phyloP scores from a whole-genome alignment of 345 rosid genomes.

The Pistacia integerrima region DNA sequence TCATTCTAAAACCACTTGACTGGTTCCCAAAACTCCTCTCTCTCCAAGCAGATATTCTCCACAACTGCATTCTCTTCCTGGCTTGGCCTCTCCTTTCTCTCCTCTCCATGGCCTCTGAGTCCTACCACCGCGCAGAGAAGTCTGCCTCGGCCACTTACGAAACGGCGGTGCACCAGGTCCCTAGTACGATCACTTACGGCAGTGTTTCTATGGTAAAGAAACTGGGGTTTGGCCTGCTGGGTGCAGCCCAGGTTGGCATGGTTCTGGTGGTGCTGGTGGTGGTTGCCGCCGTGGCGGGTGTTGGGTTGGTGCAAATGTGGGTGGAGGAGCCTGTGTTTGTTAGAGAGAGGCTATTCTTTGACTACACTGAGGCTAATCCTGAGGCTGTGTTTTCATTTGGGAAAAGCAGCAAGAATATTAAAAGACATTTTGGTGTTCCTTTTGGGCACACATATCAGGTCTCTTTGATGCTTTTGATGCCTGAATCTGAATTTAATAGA shows the following conservation, averaged over 20 bases:
- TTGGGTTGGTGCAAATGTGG: conserved; percentile 55
- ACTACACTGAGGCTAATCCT: conserved; percentile 64
- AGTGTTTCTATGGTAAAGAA: conserved; percentile 31
- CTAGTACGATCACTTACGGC: conserved; percentile 26
- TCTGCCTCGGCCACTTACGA: conserved; percentile 29
- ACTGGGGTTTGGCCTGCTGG: conserved; percentile 56
- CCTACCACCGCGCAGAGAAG: conserved; percentile 58
- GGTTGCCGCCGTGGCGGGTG: conserved; percentile 50
- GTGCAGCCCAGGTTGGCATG: conserved; percentile 54
- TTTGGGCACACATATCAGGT: conserved; percentile 61
- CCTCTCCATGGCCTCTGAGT: conserved; percentile 39
- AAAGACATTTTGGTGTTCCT: conserved; percentile 42
- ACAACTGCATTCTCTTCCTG: conserved; percentile 47
- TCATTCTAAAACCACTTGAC: conserved; percentile 33
- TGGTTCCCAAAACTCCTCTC: conserved; percentile 42
- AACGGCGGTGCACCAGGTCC: conserved; percentile 38
- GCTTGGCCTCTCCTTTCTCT: conserved; percentile 47
- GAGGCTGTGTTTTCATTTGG: conserved; percentile 44
- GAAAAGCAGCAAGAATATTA: conserved; percentile 14
- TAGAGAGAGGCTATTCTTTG: conserved; percentile 63
- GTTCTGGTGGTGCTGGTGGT: conserved; percentile 44
- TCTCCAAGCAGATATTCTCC: conserved; percentile 57
- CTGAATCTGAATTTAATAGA: conserved; percentile 75
- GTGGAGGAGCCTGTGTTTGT: conserved; percentile 67
- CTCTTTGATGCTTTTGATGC: conserved; percentile 61